Evolutionary conservation across 1,284 basidiomycete species (phyloP).

Genomic region (Tetrapyrgos nigripes): DNA sequence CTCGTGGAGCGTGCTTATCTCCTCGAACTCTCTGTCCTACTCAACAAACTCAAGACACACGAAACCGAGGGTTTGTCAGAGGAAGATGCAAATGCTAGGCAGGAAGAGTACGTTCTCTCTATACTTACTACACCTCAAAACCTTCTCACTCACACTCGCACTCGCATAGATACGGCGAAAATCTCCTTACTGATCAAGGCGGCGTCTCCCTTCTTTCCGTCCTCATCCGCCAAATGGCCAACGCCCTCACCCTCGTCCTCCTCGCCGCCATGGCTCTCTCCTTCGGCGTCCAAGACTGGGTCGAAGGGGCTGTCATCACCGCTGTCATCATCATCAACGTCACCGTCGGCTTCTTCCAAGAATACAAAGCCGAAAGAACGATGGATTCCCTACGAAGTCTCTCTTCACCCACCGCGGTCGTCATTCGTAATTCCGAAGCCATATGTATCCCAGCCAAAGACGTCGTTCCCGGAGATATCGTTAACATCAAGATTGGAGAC

Average conservation of each 20-base stretch:
- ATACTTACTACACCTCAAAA: no score
- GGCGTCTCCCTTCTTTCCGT: constrained; percentile 41
- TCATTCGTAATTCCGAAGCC: constrained; percentile 59
- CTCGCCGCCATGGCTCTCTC: constrained; percentile 70
- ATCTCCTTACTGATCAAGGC: constrained; percentile 38
- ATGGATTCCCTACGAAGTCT: constrained; percentile 63
- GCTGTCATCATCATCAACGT: constrained; percentile 63
- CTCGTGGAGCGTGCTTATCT: constrained; percentile 1
- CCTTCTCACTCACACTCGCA: not conserved
- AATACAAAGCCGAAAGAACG: constrained; percentile 62
- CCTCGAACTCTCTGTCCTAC: not conserved
- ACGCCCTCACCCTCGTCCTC: constrained; percentile 47
- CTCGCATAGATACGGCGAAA: constrained; percentile 33
- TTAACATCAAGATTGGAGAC: constrained; percentile 62
- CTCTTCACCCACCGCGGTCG: constrained; percentile 67
- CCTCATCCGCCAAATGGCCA: constrained; percentile 42
- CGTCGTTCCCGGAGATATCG: constrained; percentile 69
- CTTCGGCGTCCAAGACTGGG: constrained; percentile 67
- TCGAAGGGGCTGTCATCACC: constrained; percentile 70
- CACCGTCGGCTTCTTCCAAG: constrained; percentile 58
- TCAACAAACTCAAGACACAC: constrained; percentile 3
- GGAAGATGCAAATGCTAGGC: not conserved
- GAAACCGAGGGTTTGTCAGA: not conserved
- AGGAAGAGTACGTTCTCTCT: constrained; percentile 1
- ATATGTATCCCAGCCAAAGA: constrained; percentile 59